A percentile compares a stretch with the other conserved stretches of the same genome.
Conservation (phyloP, 2,329 filamentous ascomycete species). For the Rhinocladiella mackenziei region DNA sequence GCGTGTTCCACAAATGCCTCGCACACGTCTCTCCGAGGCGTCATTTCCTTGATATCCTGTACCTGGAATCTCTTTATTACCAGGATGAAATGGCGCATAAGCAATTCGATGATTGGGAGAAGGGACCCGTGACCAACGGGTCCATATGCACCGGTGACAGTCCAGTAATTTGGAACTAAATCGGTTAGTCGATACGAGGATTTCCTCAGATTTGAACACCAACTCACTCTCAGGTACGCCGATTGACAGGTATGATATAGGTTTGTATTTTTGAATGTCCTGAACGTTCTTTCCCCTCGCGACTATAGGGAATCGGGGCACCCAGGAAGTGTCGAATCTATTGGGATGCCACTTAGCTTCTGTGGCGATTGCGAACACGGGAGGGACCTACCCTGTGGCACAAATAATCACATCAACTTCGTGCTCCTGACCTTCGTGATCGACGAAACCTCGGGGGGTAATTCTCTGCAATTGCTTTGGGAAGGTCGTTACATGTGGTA, state of each 20-base stretch:
- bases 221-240: conserved; percentile 17
- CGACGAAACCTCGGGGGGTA: conserved; percentile 33
- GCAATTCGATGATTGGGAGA: conserved; percentile 29
- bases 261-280: conserved; percentile 11
- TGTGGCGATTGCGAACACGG: too few relatives aligned
- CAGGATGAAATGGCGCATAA: conserved; percentile 25
- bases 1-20: conserved; percentile 38
- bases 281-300: conserved; percentile 13
- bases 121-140: conserved; percentile 31
- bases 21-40: conserved; percentile 26
- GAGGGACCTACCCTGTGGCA: conserved; percentile 24
- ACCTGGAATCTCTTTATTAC: conserved; percentile 29
- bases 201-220: neutral
- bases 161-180: conserved; percentile 31
- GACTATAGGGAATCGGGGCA: conserved; percentile 19
- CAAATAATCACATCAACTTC: conserved; percentile 25
- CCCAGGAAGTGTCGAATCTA: conserved; percentile 22
- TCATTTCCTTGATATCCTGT: conserved; percentile 21
- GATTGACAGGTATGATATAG: conserved; percentile 21
- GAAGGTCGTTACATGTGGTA: conserved; percentile 33
- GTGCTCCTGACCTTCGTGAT: conserved; percentile 25
- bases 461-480: conserved; percentile 39
- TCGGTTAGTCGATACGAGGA: neutral
- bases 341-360: too few relatives aligned
- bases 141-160: conserved; percentile 27